Conservation (phyloP, 2,329 filamentous ascomycete species). For the Stromatinia cepivora region DNA sequence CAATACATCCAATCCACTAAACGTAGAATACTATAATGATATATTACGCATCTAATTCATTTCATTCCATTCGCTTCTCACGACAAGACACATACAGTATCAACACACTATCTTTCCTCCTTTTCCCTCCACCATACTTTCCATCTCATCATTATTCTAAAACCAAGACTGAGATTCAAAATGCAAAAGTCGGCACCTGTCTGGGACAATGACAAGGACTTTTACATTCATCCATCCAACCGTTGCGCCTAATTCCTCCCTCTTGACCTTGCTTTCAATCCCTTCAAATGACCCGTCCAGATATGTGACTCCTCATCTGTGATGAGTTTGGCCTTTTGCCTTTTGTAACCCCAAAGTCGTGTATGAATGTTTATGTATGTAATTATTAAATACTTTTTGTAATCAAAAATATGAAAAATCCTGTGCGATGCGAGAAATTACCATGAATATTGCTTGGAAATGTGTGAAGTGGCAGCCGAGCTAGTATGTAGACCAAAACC, state of each 20-base stretch:
- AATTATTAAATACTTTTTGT: background rate
- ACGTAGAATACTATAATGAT: background rate
- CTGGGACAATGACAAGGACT: background rate
- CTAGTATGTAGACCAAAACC: background rate
- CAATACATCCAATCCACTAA: background rate
- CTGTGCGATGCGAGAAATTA: background rate
- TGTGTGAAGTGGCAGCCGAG: background rate
- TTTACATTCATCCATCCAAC: background rate
- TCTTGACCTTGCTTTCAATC: background rate
- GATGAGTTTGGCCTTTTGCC: background rate
- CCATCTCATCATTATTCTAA: conserved; percentile 1
- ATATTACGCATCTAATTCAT: background rate
- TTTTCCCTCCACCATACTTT: background rate
- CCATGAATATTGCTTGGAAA: background rate
- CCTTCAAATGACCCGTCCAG: background rate
- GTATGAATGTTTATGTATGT: background rate
- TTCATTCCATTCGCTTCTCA: too few relatives aligned
- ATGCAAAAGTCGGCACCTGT: background rate
- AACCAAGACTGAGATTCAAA: background rate
- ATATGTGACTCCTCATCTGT: background rate
- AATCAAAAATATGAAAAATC: background rate
- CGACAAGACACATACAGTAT: background rate
- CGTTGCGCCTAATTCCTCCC: background rate
- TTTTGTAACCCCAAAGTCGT: background rate
- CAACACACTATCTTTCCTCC: background rate